Evolutionary conservation across 2,329 filamentous ascomycete genomes (phyloP).

Genomic region (Pestalotiopsis sp.): DNA sequence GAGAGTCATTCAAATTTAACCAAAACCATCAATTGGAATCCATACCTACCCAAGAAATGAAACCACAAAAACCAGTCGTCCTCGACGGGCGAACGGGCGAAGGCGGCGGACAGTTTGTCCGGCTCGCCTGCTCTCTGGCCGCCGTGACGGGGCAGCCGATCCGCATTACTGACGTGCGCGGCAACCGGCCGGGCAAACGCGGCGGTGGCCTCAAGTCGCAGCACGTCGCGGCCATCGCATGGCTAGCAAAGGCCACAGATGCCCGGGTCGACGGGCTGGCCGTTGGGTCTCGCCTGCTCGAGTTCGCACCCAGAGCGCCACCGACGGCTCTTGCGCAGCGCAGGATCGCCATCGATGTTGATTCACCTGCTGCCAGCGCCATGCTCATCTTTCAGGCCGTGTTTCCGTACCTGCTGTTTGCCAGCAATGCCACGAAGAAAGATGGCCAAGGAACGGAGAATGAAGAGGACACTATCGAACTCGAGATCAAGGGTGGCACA

Average conservation of each 20-base stretch:
- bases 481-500: conserved; percentile 61
- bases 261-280: conserved; percentile 53
- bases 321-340: conserved; percentile 44
- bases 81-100: conserved; percentile 62
- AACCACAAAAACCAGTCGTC: conserved; percentile 33
- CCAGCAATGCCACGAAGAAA: conserved; percentile 21
- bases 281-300: conserved; percentile 53
- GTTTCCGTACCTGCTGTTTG: conserved; percentile 61
- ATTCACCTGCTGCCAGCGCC: conserved; percentile 55
- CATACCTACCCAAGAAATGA: conserved; percentile 11
- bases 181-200: conserved; percentile 47
- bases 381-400: conserved; percentile 63
- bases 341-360: conserved; percentile 51
- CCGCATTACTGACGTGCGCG: conserved; percentile 56
- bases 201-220: conserved; percentile 58
- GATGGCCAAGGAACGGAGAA: background rate
- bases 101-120: conserved; percentile 64
- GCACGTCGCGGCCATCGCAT: conserved; percentile 59
- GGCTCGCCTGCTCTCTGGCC: conserved; percentile 58
- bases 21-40: background rate
- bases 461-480: conserved; percentile 37
- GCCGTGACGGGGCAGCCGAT: conserved; percentile 58
- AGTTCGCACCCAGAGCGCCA: conserved; percentile 44
- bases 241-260: conserved; percentile 53
- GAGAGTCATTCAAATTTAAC: background rate